These are phyloP conservation scores for Geotrichum aggregatum DNA, from an alignment of 1,139 yeast species.

Conservation along the genomic window DNA sequence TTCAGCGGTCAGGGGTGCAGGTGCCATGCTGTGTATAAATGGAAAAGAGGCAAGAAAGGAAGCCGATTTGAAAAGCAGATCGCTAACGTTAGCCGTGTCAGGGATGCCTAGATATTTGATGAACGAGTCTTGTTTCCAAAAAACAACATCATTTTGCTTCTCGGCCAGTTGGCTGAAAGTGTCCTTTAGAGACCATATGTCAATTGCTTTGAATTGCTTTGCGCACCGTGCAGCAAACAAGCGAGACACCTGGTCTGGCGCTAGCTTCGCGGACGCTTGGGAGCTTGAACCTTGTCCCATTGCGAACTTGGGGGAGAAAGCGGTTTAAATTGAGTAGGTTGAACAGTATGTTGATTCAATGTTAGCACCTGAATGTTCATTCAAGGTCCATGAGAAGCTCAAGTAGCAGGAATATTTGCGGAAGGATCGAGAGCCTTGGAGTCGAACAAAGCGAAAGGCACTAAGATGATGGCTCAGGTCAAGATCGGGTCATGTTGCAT, in stretches of 20 bases:
- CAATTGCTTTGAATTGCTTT: conserved; percentile 41
- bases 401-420: no score
- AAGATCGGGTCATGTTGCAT: no score
- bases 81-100: conserved; percentile 32
- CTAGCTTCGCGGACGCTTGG: conserved; percentile 23
- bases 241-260: conserved; percentile 36
- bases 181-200: conserved; percentile 40
- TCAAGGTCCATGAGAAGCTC: no score
- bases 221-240: conserved; percentile 41
- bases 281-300: conserved; percentile 39
- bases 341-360: no score
- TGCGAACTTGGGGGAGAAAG: background rate
- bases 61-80: conserved; percentile 38
- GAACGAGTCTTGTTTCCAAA: conserved; percentile 36
- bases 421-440: no score
- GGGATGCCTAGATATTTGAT: conserved; percentile 32
- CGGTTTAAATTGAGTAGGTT: no score
- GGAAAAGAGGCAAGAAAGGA: conserved; percentile 46
- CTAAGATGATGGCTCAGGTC: no score
- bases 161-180: conserved; percentile 31
- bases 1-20: conserved; percentile 41
- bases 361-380: no score
- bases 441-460: background rate
- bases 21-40: conserved; percentile 36
- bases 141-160: conserved; percentile 31